Base-by-base conservation (phyloP, 805 yeast species). In the Candida tammaniensis region DNA sequence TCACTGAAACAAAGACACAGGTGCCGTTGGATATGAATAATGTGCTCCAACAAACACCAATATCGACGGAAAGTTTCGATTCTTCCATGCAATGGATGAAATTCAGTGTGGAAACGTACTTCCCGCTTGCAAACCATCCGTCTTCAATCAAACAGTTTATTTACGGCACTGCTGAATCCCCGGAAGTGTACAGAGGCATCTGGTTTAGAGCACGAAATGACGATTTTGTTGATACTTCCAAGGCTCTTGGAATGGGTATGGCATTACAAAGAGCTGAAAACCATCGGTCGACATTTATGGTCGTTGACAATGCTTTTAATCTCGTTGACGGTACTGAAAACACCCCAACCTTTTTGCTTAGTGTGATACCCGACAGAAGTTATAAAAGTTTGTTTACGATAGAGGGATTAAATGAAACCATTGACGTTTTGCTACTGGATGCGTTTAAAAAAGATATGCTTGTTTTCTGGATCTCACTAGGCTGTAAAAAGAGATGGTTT, bases 21-120 rank as follows among this genome's bases (percentile, higher is more conserved):
- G 9, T 24, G n/a, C 7, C 29, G 17, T 26, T 16, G 17, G 29
- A 26, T 26, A 15, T n/a, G n/a, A n/a, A n/a, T n/a, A n/a, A n/a
- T n/a, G n/a, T n/a, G n/a, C n/a, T n/a, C n/a, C n/a, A n/a, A n/a
- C n/a, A n/a, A n/a, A n/a, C n/a, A n/a, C n/a, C n/a, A n/a, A n/a
- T n/a, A n/a, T n/a, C n/a, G n/a, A n/a, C n/a, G n/a, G n/a, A n/a
- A n/a, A n/a, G n/a, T n/a, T n/a, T n/a, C n/a, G n/a, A n/a, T n/a
- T n/a, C n/a, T n/a, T n/a, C n/a, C n/a, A n/a, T n/a, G n/a, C n/a
- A n/a, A 19, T 19, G 22, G 22, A 19, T 19, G 22, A 19, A 19
- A 10, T 19, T 19, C 22, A 19, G 10, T 19, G 7, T 19, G 22
- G 9, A 19, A 19, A 19, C 22, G 22, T 19, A 19, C 22, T 19